phyloP scores from a whole-genome alignment of 2,329 filamentous ascomycete genomes.

The Venturia nashicola region DNA sequence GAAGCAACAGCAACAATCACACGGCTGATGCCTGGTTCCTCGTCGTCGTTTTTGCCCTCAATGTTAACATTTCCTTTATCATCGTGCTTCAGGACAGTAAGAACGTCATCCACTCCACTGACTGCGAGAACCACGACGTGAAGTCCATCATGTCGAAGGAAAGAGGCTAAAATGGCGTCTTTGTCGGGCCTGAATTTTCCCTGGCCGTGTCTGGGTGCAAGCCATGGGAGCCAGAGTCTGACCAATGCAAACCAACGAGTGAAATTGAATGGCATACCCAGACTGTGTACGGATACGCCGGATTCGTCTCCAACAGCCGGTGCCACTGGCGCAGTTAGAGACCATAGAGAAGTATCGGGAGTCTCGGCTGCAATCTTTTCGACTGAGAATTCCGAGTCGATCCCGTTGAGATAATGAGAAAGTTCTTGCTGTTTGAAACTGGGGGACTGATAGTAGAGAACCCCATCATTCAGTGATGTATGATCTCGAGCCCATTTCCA shows the following conservation, averaged over 20 bases:
- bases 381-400: slow-evolving; percentile 45
- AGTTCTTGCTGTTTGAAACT: slow-evolving; percentile 28
- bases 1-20: slow-evolving; percentile 61
- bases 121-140: slow-evolving; percentile 69
- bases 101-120: slow-evolving; percentile 59
- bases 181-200: slow-evolving; percentile 56
- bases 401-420: slow-evolving; percentile 41
- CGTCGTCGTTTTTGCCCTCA: slow-evolving; percentile 59
- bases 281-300: slow-evolving; percentile 38
- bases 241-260: slow-evolving; percentile 74
- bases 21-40: slow-evolving; percentile 40
- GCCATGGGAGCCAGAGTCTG: slow-evolving; percentile 70
- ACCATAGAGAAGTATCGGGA: slow-evolving; percentile 58
- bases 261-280: slow-evolving; percentile 54
- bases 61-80: slow-evolving; percentile 54
- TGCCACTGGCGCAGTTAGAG: slow-evolving; percentile 44
- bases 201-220: slow-evolving; percentile 76
- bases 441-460: slow-evolving; percentile 39
- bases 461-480: slow-evolving; percentile 50
- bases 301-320: slow-evolving; percentile 47
- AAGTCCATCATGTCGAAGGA: slow-evolving; percentile 57
- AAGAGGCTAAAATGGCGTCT: slow-evolving; percentile 67
- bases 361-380: slow-evolving; percentile 50
- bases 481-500: slow-evolving; percentile 65
- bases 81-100: slow-evolving; percentile 56